Evolutionary conservation across 1,139 yeast species (phyloP), one percentile per base, ranked within the genome.

Genomic region (Arxiozyma bovina): DNA sequence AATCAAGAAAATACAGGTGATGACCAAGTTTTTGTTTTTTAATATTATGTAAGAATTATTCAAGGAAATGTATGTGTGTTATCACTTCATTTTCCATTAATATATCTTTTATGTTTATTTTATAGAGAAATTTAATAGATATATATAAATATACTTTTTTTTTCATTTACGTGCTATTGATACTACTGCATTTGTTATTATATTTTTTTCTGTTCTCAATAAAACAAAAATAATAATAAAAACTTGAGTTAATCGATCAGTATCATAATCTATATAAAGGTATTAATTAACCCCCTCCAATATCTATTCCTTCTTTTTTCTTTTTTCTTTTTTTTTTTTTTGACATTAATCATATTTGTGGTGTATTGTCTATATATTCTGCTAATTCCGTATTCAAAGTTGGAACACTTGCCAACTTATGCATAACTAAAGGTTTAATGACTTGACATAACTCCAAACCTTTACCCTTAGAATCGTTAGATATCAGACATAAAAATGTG

Each of bases 11-110:
- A 20, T 30, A 72, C 73, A 51, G 80, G 80, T 43, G 76, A 77
- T 55, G 87, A 83, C 60, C 85, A 83, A 69, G 85, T 85, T n/a
- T 85, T 85, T 65, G 80, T 85, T 62, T 86, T 85, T 60, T 85
- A 71, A 67, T 34, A 8, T 22, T 22, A 8, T 3, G 1, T 40
- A 27, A 11, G 15, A 22, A n/a, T 9, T 12, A 1, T 4, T 20
- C 17, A 34, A 34, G 40, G 3, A 3, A 8, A 34, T 15, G n/a
- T 34, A 34, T 34, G n/a, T 23, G 27, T 23, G 27, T 23, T 23
- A 4, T 22, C 25, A 20, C 9, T 45, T 15, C 7, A 20, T 27
- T 11, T 23, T 23, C 6, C 9, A 27, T 12, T 20, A 12, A 23
- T 43, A 40, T 52, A 48, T 42, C 21, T 27, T 38, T 41, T 20